Evolutionary conservation across 2,329 filamentous ascomycete species (phyloP).

Genomic region (Escovopsis weberi): DNA sequence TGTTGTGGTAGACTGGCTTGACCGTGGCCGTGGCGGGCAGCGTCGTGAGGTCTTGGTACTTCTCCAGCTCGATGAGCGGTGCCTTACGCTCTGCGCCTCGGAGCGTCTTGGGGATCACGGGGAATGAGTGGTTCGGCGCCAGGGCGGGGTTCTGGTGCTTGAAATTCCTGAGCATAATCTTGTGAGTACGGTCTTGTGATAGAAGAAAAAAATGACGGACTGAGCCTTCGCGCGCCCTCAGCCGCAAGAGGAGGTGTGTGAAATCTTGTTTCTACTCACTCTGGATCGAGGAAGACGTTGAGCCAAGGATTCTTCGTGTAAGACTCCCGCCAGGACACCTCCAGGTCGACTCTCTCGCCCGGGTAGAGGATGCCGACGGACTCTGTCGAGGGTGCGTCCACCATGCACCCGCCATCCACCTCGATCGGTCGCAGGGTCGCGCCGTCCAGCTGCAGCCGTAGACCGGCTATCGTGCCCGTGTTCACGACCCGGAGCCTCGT

Average conservation of each 20-base stretch:
- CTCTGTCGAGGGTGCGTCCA: constrained; percentile 5
- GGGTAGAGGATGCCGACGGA: constrained; percentile 13
- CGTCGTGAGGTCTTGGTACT: constrained; percentile 5
- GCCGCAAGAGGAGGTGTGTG: too few relatives aligned
- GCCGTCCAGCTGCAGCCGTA: constrained; percentile 9
- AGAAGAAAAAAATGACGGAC: too few relatives aligned
- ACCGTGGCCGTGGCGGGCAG: constrained; percentile 1
- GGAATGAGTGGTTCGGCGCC: constrained; percentile 9
- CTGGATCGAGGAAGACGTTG: constrained; percentile 13
- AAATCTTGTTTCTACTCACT: constrained; percentile 7
- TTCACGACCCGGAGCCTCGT: constrained; percentile 12
- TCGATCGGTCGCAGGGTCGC: constrained; percentile 10
- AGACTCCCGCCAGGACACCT: constrained; percentile 8
- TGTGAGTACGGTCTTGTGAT: neutral
- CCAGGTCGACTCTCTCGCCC: constrained; percentile 11
- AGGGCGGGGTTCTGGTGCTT: constrained; percentile 10
- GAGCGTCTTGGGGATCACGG: constrained; percentile 5
- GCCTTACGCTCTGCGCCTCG: constrained; percentile 2
- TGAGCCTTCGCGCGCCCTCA: too few relatives aligned
- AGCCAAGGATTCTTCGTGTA: constrained; percentile 6
- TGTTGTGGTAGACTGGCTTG: neutral
- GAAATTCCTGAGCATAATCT: constrained; percentile 9
- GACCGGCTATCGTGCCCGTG: constrained; percentile 11
- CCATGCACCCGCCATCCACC: constrained; percentile 10
- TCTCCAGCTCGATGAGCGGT: neutral